Evolutionary conservation across 176 grass and related monocot species (phyloP), one percentile per base, ranked within the genome.

Genomic region (Pharus latifolius): DNA sequence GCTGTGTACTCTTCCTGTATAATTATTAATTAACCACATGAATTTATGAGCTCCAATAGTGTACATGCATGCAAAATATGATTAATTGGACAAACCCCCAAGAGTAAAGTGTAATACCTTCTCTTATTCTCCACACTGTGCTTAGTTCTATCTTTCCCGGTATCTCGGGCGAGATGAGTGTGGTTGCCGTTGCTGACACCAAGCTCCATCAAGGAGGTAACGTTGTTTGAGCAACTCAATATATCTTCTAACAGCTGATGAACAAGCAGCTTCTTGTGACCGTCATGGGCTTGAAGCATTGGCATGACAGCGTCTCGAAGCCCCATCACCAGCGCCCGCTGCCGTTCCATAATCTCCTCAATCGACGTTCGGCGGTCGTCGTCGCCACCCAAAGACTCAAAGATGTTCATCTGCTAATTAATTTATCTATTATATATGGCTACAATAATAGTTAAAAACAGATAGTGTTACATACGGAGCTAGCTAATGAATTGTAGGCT

Each of bases 301-400:
- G 85, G 85, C 8, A 83, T 47, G 15, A 83, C 69, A 40, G 79
- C 18, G 41, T 69, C 85, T n/a, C 75, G 48, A 7, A 88, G 49
- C 80, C 79, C 74, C 9, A 62, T 75, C 49, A 69, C 75, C 52
- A 83, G 80, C n/a, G 75, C 73, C 45, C 75, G 80, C 41, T 34
- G 69, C 20, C 49, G 61, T n/a, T n/a, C n/a, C 7, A 20, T 3
- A 7, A 86, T 83, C 80, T 88, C 85, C 79, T n/a, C 53, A 28
- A 88, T 70, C 15, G 33, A 74, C 32, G 19, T 1, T 2, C 17
- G 59, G 30, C 73, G 29, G 10, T 78, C 59, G 50, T 58, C 35
- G 35, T 4, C 4, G 9, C 35, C 35, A 9, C n/a, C n/a, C n/a
- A 4, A 38, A 5, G 35, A 38, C 35, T 38, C 35, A 38, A 9